Base-by-base conservation (phyloP, 768 basidiomycete genomes). In the Mycena epipterygia region DNA sequence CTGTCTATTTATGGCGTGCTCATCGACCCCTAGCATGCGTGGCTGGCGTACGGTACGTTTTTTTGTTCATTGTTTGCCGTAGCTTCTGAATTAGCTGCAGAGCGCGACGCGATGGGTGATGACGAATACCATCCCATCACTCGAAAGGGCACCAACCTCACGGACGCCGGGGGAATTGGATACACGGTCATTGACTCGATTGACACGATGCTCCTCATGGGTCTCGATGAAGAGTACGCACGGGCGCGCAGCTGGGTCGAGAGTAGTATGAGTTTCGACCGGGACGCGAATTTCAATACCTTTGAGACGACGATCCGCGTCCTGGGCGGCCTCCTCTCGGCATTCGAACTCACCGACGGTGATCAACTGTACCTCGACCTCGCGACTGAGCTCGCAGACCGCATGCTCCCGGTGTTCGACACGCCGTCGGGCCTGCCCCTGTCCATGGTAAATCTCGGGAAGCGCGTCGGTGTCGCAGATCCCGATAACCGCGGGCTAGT, bases 301-400 rank as follows among this genome's bases (percentile, higher is more conserved):
- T 99, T 98, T 75, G 97, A 98, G 95, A 96, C 94, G 2, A 98
- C 96, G 0, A 98, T 98, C 58, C 91, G 97, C 35, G 88, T 97
- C 2, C 86, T 99, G 2, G 97, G 97, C 14, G 97, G 97, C 0
- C 87, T 99, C 3, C 84, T 98, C 1, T 90, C 96, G 2, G 93
- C 96, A 0, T 91, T 95, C 77, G 89, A 96, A 74, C 87, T 98
- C 14, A 53, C 64, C 27, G 68, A 70, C 61, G 83, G 87, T 37
- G 93, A 96, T 67, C 75, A 83, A 6, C 76, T 97, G 7, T 95
- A 89, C 78, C 88, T 98, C 19, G 84, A 90, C 56, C 90, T 89
- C 67, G 95, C 97, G 0, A 79, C 84, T 6, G 95, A 97, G 62
- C 89, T 99, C 5, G 96, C 89, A 19, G 90, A 95, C 73, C 88